These are phyloP conservation scores for Vaccinium vitisidaea DNA, from an alignment of 148 eudicot genomes.

Conservation along the genomic window DNA sequence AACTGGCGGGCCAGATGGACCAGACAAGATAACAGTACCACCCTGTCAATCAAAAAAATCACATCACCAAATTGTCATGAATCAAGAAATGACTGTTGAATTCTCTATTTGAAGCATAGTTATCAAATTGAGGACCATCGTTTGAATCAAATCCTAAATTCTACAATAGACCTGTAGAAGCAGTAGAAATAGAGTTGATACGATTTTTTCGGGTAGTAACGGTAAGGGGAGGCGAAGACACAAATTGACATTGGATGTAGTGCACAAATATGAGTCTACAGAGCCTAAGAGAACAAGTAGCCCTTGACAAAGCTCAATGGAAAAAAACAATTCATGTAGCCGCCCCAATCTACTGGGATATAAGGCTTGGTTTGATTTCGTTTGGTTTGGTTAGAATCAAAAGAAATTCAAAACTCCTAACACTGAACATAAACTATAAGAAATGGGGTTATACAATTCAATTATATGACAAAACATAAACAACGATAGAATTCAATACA, in stretches of 20 bases:
- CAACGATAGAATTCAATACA: background rate
- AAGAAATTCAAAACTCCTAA: background rate
- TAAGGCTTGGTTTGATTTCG: too few species aligned
- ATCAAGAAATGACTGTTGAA: background rate
- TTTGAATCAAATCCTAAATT: background rate
- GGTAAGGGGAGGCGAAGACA: too few species aligned
- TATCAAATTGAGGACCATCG: background rate
- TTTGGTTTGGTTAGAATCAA: background rate
- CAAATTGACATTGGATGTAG: too few species aligned
- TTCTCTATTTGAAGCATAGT: background rate
- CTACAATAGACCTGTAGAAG: background rate
- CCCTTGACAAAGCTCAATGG: too few species aligned
- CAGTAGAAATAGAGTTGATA: too few species aligned
- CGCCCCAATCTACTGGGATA: too few species aligned
- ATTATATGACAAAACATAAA: background rate
- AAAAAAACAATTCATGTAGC: too few species aligned
- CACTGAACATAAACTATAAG: background rate
- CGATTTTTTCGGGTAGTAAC: too few species aligned
- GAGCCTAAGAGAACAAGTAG: too few species aligned
- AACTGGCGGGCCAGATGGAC: slow-evolving; percentile 91
- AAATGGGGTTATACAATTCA: background rate
- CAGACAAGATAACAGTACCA: slow-evolving; percentile 84
- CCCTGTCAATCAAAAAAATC: slow-evolving; percentile 58
- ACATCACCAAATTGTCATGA: slow-evolving; percentile 13
- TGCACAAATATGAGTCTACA: too few species aligned